A percentile compares a stretch with the other conserved stretches of the same genome.
Evolutionary conservation across 306 rosid genomes (phyloP).

Genomic region (Boehmeria nivea): DNA sequence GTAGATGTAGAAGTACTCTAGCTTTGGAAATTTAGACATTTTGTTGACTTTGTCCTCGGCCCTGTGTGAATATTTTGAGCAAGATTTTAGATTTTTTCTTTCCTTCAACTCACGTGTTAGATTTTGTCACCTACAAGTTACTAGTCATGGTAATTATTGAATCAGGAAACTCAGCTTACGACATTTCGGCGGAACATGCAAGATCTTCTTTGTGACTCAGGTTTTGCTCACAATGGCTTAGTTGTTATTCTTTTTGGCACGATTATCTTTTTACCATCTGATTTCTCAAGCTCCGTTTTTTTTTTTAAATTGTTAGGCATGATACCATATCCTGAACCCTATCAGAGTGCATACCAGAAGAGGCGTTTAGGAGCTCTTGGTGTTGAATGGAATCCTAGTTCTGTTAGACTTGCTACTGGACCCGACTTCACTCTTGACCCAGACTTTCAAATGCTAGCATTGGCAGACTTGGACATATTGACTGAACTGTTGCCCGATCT

Average conservation of each 20-base stretch:
- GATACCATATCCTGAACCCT: constrained; percentile 96
- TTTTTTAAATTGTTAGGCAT: constrained; percentile 53
- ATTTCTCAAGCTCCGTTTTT: constrained; percentile 28
- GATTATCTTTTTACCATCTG: background rate
- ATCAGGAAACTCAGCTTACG: constrained; percentile 84
- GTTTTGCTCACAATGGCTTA: constrained; percentile 35
- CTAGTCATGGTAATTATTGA: constrained; percentile 27
- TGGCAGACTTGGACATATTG: constrained; percentile 77
- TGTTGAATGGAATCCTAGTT: constrained; percentile 82
- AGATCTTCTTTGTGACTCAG: constrained; percentile 96
- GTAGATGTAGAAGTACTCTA: too few relatives aligned
- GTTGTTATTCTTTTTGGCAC: background rate
- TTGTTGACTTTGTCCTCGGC: too few relatives aligned
- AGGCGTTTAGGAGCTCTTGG: constrained; percentile 91
- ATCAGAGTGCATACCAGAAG: constrained; percentile 83
- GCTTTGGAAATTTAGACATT: too few relatives aligned
- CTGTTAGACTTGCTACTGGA: constrained; percentile 75
- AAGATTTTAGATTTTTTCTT: background rate
- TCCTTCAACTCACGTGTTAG: background rate
- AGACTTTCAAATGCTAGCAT: constrained; percentile 79
- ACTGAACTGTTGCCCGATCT: constrained; percentile 76
- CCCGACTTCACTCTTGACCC: constrained; percentile 94
- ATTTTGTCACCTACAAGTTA: background rate
- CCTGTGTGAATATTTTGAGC: background rate
- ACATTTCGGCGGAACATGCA: constrained; percentile 88